These are phyloP conservation scores for Syzygium grande DNA, from an alignment of 345 rosid genomes.

Conservation along the genomic window DNA sequence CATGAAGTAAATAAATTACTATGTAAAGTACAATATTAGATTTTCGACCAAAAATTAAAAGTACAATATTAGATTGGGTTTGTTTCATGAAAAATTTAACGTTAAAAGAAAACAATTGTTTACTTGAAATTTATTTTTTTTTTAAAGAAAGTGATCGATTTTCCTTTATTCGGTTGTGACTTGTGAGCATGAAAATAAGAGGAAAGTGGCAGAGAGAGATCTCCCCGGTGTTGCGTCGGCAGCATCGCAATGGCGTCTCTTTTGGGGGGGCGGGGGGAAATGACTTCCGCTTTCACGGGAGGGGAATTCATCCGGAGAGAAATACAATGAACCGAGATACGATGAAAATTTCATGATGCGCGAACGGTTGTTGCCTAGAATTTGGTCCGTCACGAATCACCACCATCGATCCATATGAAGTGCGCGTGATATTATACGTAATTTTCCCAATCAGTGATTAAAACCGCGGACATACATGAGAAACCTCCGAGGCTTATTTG, in stretches of 20 bases:
- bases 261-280: not conserved
- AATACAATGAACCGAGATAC: no score
- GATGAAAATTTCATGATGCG: no score
- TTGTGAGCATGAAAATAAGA: not conserved
- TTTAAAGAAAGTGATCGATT: not conserved
- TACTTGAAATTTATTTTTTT: not conserved
- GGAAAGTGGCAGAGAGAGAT: not conserved
- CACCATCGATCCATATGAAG: not conserved
- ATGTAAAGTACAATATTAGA: no score
- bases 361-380: not conserved
- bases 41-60: no score
- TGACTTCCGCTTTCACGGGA: not conserved
- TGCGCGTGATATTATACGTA: accelerated
- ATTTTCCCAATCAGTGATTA: not conserved
- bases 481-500: not conserved
- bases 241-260: not conserved
- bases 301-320: not conserved
- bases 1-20: not conserved
- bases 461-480: not conserved
- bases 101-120: not conserved
- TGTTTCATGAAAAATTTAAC: not conserved
- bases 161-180: not conserved
- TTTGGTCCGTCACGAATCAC: not conserved
- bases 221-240: no score
- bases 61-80: not conserved